A percentile compares a stretch with the other conserved stretches of the same genome.
Evolutionary conservation across 2,329 filamentous ascomycete genomes (phyloP).

Genomic region (Botrytis paeoniae): DNA sequence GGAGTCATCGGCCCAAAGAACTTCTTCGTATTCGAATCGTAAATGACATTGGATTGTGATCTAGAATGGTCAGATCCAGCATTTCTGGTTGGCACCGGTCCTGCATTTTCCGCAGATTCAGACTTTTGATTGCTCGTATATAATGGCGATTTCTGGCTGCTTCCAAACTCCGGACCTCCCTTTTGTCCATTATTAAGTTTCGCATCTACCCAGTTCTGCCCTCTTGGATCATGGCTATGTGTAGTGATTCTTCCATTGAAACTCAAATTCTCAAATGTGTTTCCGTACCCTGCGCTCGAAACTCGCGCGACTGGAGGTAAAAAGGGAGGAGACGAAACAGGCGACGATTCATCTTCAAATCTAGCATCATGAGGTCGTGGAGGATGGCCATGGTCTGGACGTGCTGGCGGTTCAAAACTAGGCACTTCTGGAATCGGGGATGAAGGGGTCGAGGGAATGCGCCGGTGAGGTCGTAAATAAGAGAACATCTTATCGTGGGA

Average conservation of each 20-base stretch:
- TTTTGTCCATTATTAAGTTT: conserved; percentile 20
- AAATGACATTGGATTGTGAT: conserved; percentile 23
- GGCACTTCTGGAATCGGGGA: conserved; percentile 33
- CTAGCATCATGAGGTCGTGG: conserved; percentile 30
- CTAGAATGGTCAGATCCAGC: conserved; percentile 24
- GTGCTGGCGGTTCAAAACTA: conserved; percentile 32
- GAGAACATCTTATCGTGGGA: conserved; percentile 35
- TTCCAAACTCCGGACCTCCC: conserved; percentile 23
- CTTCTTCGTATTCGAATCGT: conserved; percentile 22
- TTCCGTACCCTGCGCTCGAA: conserved; percentile 32
- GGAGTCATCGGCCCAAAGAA: conserved; percentile 22
- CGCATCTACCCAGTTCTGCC: conserved; percentile 14
- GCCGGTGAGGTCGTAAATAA: conserved; percentile 38
- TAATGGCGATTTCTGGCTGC: conserved; percentile 25
- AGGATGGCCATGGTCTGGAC: conserved; percentile 34
- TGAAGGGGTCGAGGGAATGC: conserved; percentile 36
- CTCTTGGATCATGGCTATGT: conserved; percentile 19
- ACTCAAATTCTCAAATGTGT: conserved; percentile 16
- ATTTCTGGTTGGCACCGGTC: conserved; percentile 19
- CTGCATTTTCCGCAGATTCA: conserved; percentile 31
- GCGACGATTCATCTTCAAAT: conserved; percentile 25
- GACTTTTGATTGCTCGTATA: conserved; percentile 27
- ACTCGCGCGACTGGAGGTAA: conserved; percentile 43
- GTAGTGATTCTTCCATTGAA: conserved; percentile 4
- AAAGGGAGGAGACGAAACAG: conserved; percentile 46